Conservation (phyloP, 148 eudicot species). For the Camellia japonica region DNA sequence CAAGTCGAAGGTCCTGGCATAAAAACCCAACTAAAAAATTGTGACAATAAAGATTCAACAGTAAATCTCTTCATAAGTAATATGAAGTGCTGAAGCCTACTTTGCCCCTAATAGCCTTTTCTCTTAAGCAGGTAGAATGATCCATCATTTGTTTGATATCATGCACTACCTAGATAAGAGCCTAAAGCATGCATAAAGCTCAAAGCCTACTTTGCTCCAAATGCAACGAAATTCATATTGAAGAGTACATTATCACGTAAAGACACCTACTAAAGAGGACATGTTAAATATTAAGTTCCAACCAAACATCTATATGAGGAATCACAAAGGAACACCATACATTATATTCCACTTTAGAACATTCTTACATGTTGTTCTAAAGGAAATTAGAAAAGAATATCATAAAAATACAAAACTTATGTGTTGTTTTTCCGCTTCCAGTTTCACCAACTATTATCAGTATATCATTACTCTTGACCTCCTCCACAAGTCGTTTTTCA, state of each 20-base stretch:
- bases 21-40: neutral
- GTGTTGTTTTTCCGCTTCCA: slow-evolving; percentile 99
- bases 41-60: neutral
- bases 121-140: no score
- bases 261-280: neutral
- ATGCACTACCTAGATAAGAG: no score
- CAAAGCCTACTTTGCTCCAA: neutral
- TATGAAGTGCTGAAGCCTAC: neutral
- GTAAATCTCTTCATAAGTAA: neutral
- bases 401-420: slow-evolving; percentile 40
- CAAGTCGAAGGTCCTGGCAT: neutral
- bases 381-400: no score
- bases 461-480: slow-evolving; percentile 56
- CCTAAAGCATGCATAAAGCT: no score
- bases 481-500: slow-evolving; percentile 71
- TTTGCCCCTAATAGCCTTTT: no score
- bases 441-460: slow-evolving; percentile 97
- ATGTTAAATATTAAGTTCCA: neutral
- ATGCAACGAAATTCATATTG: neutral
- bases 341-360: neutral
- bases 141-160: no score
- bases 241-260: neutral
- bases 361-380: neutral
- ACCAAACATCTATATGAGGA: neutral
- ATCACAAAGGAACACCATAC: neutral